These are phyloP conservation scores for Naganishia randhawae DNA, from an alignment of 768 basidiomycete genomes.

Conservation along the genomic window DNA sequence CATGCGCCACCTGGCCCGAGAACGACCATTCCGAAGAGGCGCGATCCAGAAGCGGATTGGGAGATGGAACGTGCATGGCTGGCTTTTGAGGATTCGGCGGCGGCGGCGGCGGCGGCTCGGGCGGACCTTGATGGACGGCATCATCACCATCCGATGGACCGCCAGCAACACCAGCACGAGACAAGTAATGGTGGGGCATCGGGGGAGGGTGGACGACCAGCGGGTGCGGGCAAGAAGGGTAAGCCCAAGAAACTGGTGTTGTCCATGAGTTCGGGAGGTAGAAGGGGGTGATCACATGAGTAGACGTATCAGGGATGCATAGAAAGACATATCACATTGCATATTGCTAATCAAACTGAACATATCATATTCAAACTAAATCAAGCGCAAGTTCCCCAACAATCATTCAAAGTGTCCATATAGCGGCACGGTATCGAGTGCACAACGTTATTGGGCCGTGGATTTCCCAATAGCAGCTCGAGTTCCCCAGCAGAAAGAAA, in stretches of 20 bases:
- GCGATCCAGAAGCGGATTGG: constrained; percentile 33
- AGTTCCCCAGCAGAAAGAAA: no score
- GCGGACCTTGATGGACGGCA: neutral
- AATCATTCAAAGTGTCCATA: no score
- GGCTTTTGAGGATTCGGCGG: constrained; percentile 36
- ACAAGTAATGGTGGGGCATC: constrained; percentile 3
- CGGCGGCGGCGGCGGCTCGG: neutral
- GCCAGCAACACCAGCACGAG: neutral
- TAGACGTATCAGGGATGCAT: no score
- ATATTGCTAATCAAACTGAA: no score
- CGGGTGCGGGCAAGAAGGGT: constrained; percentile 24
- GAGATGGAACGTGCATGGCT: constrained; percentile 43
- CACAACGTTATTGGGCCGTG: no score
- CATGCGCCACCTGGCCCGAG: constrained; percentile 28
- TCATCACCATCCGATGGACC: no score
- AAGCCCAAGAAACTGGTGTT: constrained; percentile 34
- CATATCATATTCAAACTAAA: no score
- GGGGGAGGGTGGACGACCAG: constrained; percentile 6
- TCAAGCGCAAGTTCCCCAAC: no score
- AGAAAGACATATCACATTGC: no score
- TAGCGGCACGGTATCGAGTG: no score
- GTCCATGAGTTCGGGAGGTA: constrained; percentile 30
- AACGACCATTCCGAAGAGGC: constrained; percentile 11
- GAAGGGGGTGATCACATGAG: constrained; percentile 27
- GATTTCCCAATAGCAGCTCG: no score